Evolutionary conservation across 352 stramenopile genomes (phyloP), one percentile per base, ranked within the genome.

Genomic region (Bremia lactucae): DNA sequence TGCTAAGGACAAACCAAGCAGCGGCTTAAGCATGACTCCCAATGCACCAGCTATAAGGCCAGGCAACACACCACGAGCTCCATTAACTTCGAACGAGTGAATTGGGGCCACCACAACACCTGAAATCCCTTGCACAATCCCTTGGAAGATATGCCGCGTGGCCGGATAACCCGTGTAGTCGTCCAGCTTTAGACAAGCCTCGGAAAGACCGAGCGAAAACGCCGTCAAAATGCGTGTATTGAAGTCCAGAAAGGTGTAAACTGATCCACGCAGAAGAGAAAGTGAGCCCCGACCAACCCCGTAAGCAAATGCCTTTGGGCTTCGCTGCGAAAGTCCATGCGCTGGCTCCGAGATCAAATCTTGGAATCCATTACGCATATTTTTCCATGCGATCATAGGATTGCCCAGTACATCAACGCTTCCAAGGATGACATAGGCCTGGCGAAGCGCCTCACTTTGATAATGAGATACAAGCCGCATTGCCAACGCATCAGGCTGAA

Each of bases 381-480:
- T 94, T 26, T 82, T 77, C 81, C 81, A 94, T 29, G 78, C 81
- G 42, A 91, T 80, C 68, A 94, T 87, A 8, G 82, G 82, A 46
- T 94, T 94, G 31, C 82, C 82, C 4, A 94, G 60, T 11, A 94
- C 79, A 31, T 94, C 82, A 19, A 94, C 82, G 56, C 77, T 90
- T 22, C 82, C 82, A 0, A 94, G 51, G 28, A 94, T 88, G 22
- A 94, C 77, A 33, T 94, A 94, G 3, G 82, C 82, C 42, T 94
- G 82, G 6, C 82, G 72, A 21, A 92, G 53, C n/a, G 77, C 79
- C 54, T 94, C 79, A 37, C 81, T 88, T 40, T 92, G 82, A 37
- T 94, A 94, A 46, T 94, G 82, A 14, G 79, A 80, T n/a, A 54
- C 70, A 15, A 91, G 40, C 11, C 74, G 59, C 16, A 73, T 73